Evolutionary conservation across 345 rosid species (phyloP).

Genomic region (Eucalyptus marginata): DNA sequence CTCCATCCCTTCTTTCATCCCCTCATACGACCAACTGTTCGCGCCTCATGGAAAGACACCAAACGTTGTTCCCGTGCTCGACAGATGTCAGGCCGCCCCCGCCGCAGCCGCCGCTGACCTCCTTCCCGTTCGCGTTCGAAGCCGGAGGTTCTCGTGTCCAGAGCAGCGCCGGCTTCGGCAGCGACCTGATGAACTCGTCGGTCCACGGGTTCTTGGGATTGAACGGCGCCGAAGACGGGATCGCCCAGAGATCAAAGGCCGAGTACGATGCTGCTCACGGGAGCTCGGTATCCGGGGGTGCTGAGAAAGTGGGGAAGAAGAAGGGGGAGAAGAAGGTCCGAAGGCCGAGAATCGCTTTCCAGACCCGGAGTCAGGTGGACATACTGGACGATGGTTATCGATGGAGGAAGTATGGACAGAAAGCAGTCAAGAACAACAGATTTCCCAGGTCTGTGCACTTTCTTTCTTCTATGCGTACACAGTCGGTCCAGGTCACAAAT

Average conservation of each 20-base stretch:
- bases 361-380: constrained; percentile 59
- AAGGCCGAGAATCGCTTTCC: constrained; percentile 47
- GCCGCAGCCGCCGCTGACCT: not conserved
- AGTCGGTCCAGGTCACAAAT: not conserved
- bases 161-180: not conserved
- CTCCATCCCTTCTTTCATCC: not conserved
- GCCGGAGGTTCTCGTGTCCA: not conserved
- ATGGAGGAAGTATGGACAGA: constrained; percentile 74
- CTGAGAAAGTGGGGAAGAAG: not conserved
- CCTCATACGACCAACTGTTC: not conserved
- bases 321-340: constrained; percentile 30
- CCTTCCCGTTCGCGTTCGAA: not conserved
- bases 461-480: not conserved
- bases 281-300: not conserved
- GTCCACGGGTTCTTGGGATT: constrained; percentile 6
- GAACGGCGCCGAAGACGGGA: not conserved
- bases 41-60: constrained; percentile 33
- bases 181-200: not conserved
- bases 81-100: not conserved
- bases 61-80: constrained; percentile 30
- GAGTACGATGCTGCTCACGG: not conserved
- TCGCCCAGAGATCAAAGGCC: not conserved
- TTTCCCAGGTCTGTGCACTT: constrained; percentile 21
- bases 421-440: constrained; percentile 56
- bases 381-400: constrained; percentile 66